A percentile compares a stretch with the other conserved stretches of the same genome.
Conservation (phyloP, 805 yeast genomes). For the Millerago galiae region DNA sequence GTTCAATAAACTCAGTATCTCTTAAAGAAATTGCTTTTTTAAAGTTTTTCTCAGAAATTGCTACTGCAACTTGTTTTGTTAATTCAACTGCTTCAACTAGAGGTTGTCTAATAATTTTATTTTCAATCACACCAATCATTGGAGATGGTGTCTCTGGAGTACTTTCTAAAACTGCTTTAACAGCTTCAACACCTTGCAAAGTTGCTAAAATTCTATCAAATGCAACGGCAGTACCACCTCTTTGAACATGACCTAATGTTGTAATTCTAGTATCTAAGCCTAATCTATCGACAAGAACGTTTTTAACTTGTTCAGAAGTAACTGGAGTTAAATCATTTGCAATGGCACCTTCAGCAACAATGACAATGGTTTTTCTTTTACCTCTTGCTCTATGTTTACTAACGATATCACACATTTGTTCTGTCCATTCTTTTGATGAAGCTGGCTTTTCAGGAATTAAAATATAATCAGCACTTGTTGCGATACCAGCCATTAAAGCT, state of each 20-base stretch:
- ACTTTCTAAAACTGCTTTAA: conserved; percentile 61
- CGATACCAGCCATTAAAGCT: conserved; percentile 73
- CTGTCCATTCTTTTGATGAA: conserved; percentile 54
- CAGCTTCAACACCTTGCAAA: conserved; percentile 78
- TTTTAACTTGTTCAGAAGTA: conserved; percentile 56
- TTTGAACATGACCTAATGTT: conserved; percentile 73
- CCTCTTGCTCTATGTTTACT: conserved; percentile 63
- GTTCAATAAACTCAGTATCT: conserved; percentile 65
- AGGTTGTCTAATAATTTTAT: conserved; percentile 61
- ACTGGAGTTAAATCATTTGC: conserved; percentile 63
- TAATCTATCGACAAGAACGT: conserved; percentile 54
- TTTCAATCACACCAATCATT: conserved; percentile 67
- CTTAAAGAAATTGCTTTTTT: conserved; percentile 64
- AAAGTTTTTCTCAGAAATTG: conserved; percentile 60
- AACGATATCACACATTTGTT: conserved; percentile 58
- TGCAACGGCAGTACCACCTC: conserved; percentile 81
- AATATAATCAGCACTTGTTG: conserved; percentile 75
- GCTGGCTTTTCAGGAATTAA: conserved; percentile 80
- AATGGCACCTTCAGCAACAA: conserved; percentile 83
- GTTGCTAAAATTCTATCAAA: conserved; percentile 69
- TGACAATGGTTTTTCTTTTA: conserved; percentile 69
- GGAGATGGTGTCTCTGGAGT: conserved; percentile 74
- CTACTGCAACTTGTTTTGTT: conserved; percentile 67
- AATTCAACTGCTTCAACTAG: conserved; percentile 66
- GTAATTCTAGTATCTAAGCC: conserved; percentile 77